Percentiles rank a stretch among this genome's conserved stretches.
These are phyloP conservation scores for Suhomyces sp. DNA, from an alignment of 805 yeast species.

Conservation along the genomic window DNA sequence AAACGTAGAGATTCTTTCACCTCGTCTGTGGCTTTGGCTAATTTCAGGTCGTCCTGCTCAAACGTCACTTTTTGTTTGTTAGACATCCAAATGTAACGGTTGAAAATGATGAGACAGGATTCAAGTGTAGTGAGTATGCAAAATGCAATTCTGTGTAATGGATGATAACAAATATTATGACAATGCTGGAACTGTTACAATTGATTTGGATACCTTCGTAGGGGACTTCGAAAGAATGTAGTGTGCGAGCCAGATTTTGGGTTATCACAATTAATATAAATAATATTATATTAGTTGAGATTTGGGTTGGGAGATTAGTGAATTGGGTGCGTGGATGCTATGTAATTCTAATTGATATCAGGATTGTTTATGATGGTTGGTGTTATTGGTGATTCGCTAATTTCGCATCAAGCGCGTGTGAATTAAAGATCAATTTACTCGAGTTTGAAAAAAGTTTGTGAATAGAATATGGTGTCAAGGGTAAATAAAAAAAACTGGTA, in stretches of 20 bases:
- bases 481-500: neutral
- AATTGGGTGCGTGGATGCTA: neutral
- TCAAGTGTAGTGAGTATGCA: neutral
- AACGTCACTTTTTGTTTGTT: conserved; percentile 3
- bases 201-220: neutral
- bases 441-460: neutral
- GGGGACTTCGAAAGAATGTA: neutral
- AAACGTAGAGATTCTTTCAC: conserved; percentile 51
- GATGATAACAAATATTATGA: neutral
- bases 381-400: neutral
- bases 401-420: neutral
- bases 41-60: conserved; percentile 3
- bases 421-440: neutral
- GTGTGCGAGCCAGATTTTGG: neutral
- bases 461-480: neutral
- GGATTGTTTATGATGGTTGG: neutral
- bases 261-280: neutral
- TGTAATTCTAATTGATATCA: neutral
- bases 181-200: neutral
- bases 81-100: conserved; percentile 1
- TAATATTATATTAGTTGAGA: neutral
- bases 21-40: conserved; percentile 11
- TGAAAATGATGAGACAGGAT: neutral
- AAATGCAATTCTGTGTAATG: neutral
- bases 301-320: neutral